phyloP scores from a whole-genome alignment of 371 early-diverging fungal genomes.

The Mortierella polycephala region DNA sequence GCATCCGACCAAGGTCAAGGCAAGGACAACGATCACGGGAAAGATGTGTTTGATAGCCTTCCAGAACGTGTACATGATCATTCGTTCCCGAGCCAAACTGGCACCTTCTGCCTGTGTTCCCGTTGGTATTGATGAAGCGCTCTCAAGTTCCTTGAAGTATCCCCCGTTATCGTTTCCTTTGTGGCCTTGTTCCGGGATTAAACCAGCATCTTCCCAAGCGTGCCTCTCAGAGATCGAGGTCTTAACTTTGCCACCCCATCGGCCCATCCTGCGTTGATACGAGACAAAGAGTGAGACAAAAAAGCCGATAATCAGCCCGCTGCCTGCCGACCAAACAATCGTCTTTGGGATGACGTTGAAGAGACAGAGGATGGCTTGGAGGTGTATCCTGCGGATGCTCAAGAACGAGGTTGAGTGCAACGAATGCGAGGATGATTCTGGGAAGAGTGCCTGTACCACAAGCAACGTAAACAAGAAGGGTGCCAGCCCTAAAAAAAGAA shows the following conservation, averaged over 20 bases:
- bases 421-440: conserved; percentile 56
- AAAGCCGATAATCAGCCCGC: conserved; percentile 63
- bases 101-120: not conserved
- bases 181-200: not conserved
- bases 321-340: conserved; percentile 69
- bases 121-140: not conserved
- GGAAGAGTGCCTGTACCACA: conserved; percentile 64
- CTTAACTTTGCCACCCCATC: conserved; percentile 48
- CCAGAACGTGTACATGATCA: conserved; percentile 3
- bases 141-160: conserved; percentile 7
- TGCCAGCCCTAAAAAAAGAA: conserved; percentile 57
- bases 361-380: conserved; percentile 65
- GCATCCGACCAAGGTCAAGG: conserved; percentile 16
- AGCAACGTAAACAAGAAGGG: conserved; percentile 69
- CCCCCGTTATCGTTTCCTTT: conserved; percentile 4
- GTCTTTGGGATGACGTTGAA: conserved; percentile 64
- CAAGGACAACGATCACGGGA: conserved; percentile 54
- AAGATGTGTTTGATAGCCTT: conserved; percentile 43
- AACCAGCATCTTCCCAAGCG: conserved; percentile 9
- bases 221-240: conserved; percentile 21
- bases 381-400: conserved; percentile 60
- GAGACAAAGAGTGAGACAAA: conserved; percentile 56
- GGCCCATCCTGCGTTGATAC: conserved; percentile 39
- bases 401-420: conserved; percentile 54
- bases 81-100: not conserved